Evolutionary conservation across 306 rosid genomes (phyloP), one percentile per base, ranked within the genome.

Genomic region (Pyrus pyrifolia): DNA sequence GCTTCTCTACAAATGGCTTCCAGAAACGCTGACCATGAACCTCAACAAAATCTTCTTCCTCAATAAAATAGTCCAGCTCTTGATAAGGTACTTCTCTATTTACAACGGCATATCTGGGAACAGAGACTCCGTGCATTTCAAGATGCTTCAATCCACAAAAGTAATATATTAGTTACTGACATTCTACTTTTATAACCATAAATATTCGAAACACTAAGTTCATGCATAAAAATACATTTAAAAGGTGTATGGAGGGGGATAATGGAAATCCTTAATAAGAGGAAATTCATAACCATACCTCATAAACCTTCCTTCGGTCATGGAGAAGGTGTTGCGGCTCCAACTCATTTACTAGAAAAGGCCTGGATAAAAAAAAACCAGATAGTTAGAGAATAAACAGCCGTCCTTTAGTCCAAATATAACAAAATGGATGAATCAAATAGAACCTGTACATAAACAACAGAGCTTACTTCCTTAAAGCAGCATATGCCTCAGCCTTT

Each of bases 1-100:
- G 99, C 91, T 95, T 95, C 88, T 95, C 99, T 79, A 95, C 99
- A 88, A 95, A 95, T 69, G 99, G 99, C 81, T 95, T 95, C 90
- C 89, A 92, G 62, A 95, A 95, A 27, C 97, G 96, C 74, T 72
- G 67, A 80, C 96, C 97, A 79, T 77, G 83, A 80, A 95, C 98
- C 87, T 95, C 97, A 67, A 95, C 97, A 85, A 90, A 95, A 80
- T 95, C 99, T 83, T 95, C 99, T 86, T 91, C 97, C 90, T 95
- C 99, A 53, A 83, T 61, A 85, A 95, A 95, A 86, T 88, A 89
- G 72, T 95, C 97, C 80, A 95, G 85, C 45, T 90, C 87, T 78
- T 95, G 90, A 76, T 83, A 75, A 2, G 97, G 97, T 57, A 65
- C 82, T 81, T 92, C 99, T 82, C 99, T 85, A 77, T 84, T 89